Evolutionary conservation across 345 rosid species (phyloP), one percentile per base, ranked within the genome.

Genomic region (Salix koriyanagi): DNA sequence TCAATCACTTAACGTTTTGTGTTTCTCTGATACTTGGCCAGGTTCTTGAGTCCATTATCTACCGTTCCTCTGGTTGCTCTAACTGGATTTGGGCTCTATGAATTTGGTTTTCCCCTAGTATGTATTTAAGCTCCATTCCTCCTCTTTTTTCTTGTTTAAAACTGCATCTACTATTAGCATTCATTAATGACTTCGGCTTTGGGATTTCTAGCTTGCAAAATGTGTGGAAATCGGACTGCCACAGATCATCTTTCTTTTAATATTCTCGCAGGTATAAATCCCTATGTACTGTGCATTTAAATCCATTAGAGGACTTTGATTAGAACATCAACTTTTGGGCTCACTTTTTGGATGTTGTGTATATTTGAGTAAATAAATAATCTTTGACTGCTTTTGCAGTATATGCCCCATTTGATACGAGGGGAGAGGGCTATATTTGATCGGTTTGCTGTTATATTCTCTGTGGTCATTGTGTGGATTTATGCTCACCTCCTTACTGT

Each of bases 221-320:
- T 93, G 98, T 74, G 88, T 93, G 81, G 99, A 95, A 92, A 91
- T 93, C 68, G 99, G 99, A 46, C 79, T 95, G 71, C 97, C 99
- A 60, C 90, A 93, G 76, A 87, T 95, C 79, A 81, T 93, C 81
- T 85, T 95, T 74, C 85, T 95, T 60, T 25, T 95, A 65, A 70
- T 95, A 46, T 93, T 95, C 87, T 90, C 98, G 28, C 97, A 93
- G 97, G 99, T 93, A 84, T 16, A 58, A 23, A 58, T 23, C 28
- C 25, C 64, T 23, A 58, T 58, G 64, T 10, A n/a, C 25, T 56
- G 61, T 23, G 23, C 61, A 9, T 56, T 23, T 58, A 58, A 23
- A 1, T 58, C 23, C 28, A 58, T 58, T n/a, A 58, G 14, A 58
- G 39, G 36, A 11, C 48, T 67, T 13, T 14, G 67, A 58, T 8